phyloP scores from a whole-genome alignment of 75 land plant genomes.

The Gnetum montanum region DNA sequence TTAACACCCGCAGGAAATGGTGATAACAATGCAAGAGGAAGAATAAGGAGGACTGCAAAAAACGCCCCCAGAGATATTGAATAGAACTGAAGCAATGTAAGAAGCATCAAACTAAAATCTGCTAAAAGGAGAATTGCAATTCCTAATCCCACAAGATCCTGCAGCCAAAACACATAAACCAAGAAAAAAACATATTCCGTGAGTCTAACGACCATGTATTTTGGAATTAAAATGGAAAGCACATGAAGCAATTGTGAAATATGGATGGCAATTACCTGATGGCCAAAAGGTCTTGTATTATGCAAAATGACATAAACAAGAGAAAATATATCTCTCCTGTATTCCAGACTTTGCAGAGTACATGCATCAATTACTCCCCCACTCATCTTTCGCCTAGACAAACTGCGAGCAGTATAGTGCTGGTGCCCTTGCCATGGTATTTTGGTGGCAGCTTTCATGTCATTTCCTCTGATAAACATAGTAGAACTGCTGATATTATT shows the following conservation, averaged over 20 bases:
- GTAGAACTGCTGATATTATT: background rate
- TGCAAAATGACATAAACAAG: slow-evolving; percentile 73
- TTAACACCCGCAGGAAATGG: slow-evolving; percentile 87
- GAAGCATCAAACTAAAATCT: slow-evolving; percentile 70
- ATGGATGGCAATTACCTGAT: slow-evolving; percentile 44
- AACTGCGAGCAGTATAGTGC: slow-evolving; percentile 9
- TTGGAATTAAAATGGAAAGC: background rate
- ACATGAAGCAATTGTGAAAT: background rate
- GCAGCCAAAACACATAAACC: slow-evolving; percentile 22
- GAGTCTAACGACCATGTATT: no score
- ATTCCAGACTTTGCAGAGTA: slow-evolving; percentile 43
- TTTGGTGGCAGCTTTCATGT: slow-evolving; percentile 7
- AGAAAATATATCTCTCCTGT: slow-evolving; percentile 45
- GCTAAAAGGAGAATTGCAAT: slow-evolving; percentile 64
- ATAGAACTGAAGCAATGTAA: slow-evolving; percentile 72
- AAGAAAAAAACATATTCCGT: slow-evolving; percentile 7
- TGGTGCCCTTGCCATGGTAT: slow-evolving; percentile 20
- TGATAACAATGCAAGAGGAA: slow-evolving; percentile 81
- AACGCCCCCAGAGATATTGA: slow-evolving; percentile 81
- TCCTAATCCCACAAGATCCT: slow-evolving; percentile 75
- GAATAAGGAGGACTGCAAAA: slow-evolving; percentile 66
- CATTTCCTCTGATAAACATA: slow-evolving; percentile 23
- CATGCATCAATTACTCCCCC: slow-evolving; percentile 61
- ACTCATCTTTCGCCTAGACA: slow-evolving; percentile 37
- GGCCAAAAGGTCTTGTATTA: slow-evolving; percentile 70